These are phyloP conservation scores for Bruguiera gymnorhiza DNA, from an alignment of 345 rosid genomes.

Conservation along the genomic window DNA sequence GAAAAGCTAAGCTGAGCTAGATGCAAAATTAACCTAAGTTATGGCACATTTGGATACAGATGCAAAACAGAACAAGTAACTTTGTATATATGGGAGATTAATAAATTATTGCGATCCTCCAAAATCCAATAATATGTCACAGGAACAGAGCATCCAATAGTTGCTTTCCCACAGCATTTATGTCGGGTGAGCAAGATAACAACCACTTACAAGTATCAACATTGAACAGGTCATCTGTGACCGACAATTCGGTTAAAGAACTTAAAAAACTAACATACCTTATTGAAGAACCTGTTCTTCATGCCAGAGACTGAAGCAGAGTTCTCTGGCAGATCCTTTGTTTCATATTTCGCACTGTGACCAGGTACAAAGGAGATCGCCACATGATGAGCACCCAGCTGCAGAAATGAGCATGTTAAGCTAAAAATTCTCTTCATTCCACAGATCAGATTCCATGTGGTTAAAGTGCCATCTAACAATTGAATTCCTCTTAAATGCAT, in stretches of 20 bases:
- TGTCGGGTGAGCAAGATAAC: too few relatives aligned
- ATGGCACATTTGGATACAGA: not conserved
- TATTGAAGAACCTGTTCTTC: slow-evolving; percentile 39
- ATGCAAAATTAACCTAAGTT: not conserved
- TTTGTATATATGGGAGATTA: not conserved
- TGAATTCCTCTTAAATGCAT: too few relatives aligned
- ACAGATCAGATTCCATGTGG: not conserved
- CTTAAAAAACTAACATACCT: slow-evolving; percentile 34
- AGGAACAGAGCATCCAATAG: too few relatives aligned
- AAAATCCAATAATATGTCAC: too few relatives aligned
- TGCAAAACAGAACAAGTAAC: not conserved
- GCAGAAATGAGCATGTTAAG: slow-evolving; percentile 18
- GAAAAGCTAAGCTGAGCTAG: not conserved
- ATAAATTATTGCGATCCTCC: too few relatives aligned
- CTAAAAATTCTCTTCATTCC: not conserved
- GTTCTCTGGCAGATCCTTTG: slow-evolving; percentile 42
- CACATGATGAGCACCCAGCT: slow-evolving; percentile 38
- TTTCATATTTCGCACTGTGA: slow-evolving; percentile 29
- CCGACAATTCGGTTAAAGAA: slow-evolving; percentile 10
- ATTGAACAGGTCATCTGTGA: not conserved
- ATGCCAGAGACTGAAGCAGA: slow-evolving; percentile 38
- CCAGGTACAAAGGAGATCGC: slow-evolving; percentile 33
- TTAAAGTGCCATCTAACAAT: not conserved
- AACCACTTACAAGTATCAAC: not conserved
- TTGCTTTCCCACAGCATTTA: too few relatives aligned